Base-by-base conservation (phyloP, 2,329 filamentous ascomycete species). In the Fragosphaeria purpurea region DNA sequence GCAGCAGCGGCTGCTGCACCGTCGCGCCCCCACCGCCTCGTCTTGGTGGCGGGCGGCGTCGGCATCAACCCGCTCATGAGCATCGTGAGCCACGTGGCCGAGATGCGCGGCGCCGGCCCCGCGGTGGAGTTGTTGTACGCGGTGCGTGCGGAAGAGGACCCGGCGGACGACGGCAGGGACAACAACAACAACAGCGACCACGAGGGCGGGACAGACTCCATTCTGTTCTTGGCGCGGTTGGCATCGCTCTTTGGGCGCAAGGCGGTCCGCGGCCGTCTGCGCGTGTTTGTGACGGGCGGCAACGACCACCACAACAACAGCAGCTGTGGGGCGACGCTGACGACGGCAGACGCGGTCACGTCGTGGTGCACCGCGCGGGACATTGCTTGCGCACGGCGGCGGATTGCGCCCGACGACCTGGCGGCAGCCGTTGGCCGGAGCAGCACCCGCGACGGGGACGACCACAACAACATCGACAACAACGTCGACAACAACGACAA, bases 11-110 rank as follows among this genome's bases (percentile, higher is more conserved):
- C 22, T 22, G 22, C 22, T 22, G 22, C 22, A 22, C 22, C 22
- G 22, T 22, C 22, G 22, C 22, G 22, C 22, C 44, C 85, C 41
- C 71, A 73, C 42, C 80, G 77, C 49, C 73, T 85, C 5, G 77
- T 95, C 4, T 82, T 95, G 55, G 73, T 94, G 11, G 88, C 87
- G 0, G 88, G 87, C 1, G 88, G 88, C 1, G 82, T 94, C 30
- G 88, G 88, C 0, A 83, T 94, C 51, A 94, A 94, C 59, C 87
- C 87, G 0, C 68, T 91, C 5, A 77, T 88, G 50, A 87, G 85
- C 50, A 91, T 91, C 63, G 68, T 88, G 46, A 73, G 77, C 12
- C 74, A 77, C 53, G 68, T 89, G 6, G 71, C 72, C 31, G 66
- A 75, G 57, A 67, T 67, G 43, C 39, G 31, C 12, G 34, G 31